Base-by-base conservation (phyloP, 208 protist species). In the Porcisia hertigi region DNA sequence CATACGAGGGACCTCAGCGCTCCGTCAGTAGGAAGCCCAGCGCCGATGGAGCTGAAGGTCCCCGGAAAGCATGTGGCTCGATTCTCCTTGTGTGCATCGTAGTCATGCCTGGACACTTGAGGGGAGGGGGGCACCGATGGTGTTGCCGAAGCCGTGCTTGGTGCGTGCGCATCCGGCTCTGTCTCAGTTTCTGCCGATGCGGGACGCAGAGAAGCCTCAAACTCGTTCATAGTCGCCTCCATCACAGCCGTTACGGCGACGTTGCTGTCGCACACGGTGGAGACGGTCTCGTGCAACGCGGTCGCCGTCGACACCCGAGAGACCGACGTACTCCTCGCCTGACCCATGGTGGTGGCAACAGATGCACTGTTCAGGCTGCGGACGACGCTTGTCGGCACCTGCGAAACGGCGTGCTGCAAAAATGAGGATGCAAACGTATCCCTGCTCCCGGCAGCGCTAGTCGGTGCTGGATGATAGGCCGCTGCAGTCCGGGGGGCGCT, bases 181-280 rank as follows among this genome's bases (percentile, higher is more conserved):
- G 45, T 12, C 45, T 39, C 74, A 30, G 65, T 36, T 0, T 12
- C 30, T 14, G 60, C 45, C 20, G 75, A 78, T n/a, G 65, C 53
- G 8, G 45, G 52, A 12, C 36, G 64, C 5, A 70, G 41, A n/a
- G 71, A 78, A 2, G 6, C 49, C 34, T 71, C 66, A 53, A 79
- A 76, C 53, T 77, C 66, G 60, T 78, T 80, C 67, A 78, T 2
- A 25, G 81, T 81, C 67, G 73, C 72, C 73, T 81, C 81, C 81
- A 85, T 84, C 43, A 54, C 47, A 8, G 70, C 58, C 69, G 67
- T 45, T 30, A 41, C 45, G 5, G 34, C 47, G 23, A 3, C 34
- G 47, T 49, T 25, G 65, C 1, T 20, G 65, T 70, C 43, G 3
- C 65, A 18, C 7, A 52, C 47, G 36, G 23, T 36, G 54, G 9